phyloP scores from a whole-genome alignment of 306 rosid species.

The Dalbergia oliveri region DNA sequence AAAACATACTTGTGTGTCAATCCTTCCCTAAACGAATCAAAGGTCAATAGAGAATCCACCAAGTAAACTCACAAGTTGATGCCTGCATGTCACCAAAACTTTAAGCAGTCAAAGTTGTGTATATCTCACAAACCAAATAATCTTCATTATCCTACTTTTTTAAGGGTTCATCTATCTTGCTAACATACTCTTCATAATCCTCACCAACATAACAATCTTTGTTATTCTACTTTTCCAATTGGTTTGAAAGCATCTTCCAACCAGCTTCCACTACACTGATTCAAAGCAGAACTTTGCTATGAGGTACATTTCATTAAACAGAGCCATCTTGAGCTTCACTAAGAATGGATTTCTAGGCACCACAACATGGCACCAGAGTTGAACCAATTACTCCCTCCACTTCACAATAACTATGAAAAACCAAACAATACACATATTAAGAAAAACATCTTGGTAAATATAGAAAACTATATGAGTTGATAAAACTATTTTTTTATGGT shows the following conservation, averaged over 20 bases:
- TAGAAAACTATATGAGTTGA: too few relatives aligned
- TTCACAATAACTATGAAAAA: too few relatives aligned
- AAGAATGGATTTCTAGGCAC: constrained; percentile 2
- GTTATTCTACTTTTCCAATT: background rate
- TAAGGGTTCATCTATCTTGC: constrained; percentile 1
- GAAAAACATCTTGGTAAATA: too few relatives aligned
- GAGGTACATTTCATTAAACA: constrained; percentile 25
- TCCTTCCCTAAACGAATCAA: background rate
- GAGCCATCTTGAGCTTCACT: constrained; percentile 26
- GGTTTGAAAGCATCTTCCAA: constrained; percentile 33
- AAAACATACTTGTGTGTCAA: constrained; percentile 14
- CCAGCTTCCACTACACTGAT: background rate
- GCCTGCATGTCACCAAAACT: constrained; percentile 18
- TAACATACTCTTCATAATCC: background rate
- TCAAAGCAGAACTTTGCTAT: background rate
- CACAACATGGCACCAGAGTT: background rate
- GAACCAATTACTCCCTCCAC: background rate
- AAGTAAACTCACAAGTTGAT: background rate
- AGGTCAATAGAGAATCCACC: constrained; percentile 4
- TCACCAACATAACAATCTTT: constrained; percentile 33
- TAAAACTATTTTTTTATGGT: too few relatives aligned
- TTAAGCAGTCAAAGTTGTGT: constrained; percentile 11
- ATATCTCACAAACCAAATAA: constrained; percentile 14
- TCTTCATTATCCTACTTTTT: background rate
- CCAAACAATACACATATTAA: too few relatives aligned